Conservation (phyloP, 176 grass and related monocot species). For the Hordeum marinum region DNA sequence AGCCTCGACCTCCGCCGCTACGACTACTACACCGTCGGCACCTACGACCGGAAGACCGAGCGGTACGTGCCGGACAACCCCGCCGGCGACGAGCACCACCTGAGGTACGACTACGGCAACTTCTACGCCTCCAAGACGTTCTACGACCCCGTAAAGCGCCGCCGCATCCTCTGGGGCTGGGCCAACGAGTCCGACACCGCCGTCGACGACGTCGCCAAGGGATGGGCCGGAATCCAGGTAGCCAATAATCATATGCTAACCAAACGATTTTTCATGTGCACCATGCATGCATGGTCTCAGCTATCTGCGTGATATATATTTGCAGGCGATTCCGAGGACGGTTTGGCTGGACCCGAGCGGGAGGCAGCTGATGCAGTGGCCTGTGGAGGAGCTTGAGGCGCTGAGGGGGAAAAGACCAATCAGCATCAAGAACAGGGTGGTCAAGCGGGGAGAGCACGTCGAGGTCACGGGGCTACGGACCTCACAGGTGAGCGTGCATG, state of each 20-base stretch:
- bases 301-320: background rate
- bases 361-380: slow-evolving; percentile 80
- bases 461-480: slow-evolving; percentile 57
- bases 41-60: slow-evolving; percentile 35
- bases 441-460: slow-evolving; percentile 46
- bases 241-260: no score
- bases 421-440: slow-evolving; percentile 18
- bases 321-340: slow-evolving; percentile 61
- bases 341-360: slow-evolving; percentile 63
- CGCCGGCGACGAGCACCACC: slow-evolving; percentile 30
- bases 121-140: slow-evolving; percentile 92
- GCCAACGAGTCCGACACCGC: slow-evolving; percentile 66
- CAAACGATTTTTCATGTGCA: no score
- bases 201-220: slow-evolving; percentile 51
- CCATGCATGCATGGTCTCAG: no score
- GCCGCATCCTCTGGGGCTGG: slow-evolving; percentile 84
- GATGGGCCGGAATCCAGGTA: slow-evolving; percentile 86
- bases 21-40: slow-evolving; percentile 80
- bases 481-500: slow-evolving; percentile 36
- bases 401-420: slow-evolving; percentile 46
- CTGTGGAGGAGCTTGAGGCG: slow-evolving; percentile 61
- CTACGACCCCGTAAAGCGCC: slow-evolving; percentile 53
- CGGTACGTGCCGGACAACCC: slow-evolving; percentile 57
- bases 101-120: slow-evolving; percentile 81
- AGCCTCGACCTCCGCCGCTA: slow-evolving; percentile 66